Base-by-base conservation (phyloP, 2,329 filamentous ascomycete genomes). In the Alternaria sp. region DNA sequence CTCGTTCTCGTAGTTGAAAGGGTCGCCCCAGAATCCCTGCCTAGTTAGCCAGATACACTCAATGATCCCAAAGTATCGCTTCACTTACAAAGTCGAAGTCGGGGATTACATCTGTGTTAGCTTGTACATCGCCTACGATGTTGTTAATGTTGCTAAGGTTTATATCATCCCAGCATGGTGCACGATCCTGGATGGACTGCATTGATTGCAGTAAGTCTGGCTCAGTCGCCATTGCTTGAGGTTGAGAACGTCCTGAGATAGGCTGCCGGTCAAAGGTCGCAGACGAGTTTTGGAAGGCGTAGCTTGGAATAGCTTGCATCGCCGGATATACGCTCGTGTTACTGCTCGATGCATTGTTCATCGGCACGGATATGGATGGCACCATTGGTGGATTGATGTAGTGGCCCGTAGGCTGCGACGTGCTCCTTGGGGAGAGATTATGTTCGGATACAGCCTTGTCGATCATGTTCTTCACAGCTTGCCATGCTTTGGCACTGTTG, bases 11-110 rank as follows among this genome's bases (percentile, higher is more conserved):
- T 77, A 75, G 39, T 74, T 75, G 54, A 78, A 74, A 1, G 76
- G 75, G 54, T 78, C 76, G 22, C 76, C 76, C 76, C 76, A 78
- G 51, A 77, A 78, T 4, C 76, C 74, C 74, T 76, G 18, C 3
- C 11, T 22, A 24, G 51, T 73, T 39, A 72, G 67, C 54, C 22
- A 53, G 11, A 16, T 8, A 22, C 42, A 4, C 11, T n/a, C 3
- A 18, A 20, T 7, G 9, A 9, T 18, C 16, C 14, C 9, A 6
- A 6, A 16, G 9, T 51, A 44, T 20, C 12, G 20, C 22, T 14
- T 36, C 5, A 68, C 74, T 70, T 63, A 77, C 77, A 57, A 76
- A 79, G 48, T 79, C 76, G 44, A 78, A 76, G 28, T 78, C 75
- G 6, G 74, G 73, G 32, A 77, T 56, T 16, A 75, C 59, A 3